These are phyloP conservation scores for Didymella pomorum DNA, from an alignment of 2,329 filamentous ascomycete species.

Conservation along the genomic window DNA sequence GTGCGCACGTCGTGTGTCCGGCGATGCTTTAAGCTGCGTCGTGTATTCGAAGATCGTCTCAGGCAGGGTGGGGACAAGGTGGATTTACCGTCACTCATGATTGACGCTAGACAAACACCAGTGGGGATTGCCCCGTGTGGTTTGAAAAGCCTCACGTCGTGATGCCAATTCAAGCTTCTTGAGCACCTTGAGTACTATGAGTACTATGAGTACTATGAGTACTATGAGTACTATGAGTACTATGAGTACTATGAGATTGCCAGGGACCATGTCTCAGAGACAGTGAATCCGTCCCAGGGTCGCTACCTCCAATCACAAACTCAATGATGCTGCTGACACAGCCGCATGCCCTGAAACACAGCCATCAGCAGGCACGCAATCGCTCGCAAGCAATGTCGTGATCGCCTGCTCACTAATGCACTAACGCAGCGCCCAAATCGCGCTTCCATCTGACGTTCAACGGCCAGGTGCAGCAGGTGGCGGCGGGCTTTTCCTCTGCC, in stretches of 20 bases:
- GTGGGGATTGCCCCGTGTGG: neutral
- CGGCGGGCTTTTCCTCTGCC: neutral
- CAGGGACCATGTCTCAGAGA: neutral
- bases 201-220: no score
- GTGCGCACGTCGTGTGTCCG: neutral
- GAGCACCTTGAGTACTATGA: no score
- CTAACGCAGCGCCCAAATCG: slow-evolving; percentile 2
- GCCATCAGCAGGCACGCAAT: slow-evolving; percentile 19
- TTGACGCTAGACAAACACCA: neutral
- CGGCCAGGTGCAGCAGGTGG: slow-evolving; percentile 6
- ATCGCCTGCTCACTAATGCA: slow-evolving; percentile 26
- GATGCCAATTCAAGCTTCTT: neutral
- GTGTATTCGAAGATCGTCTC: neutral
- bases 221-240: no score
- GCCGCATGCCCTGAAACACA: slow-evolving; percentile 2
- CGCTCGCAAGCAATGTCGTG: slow-evolving; percentile 29
- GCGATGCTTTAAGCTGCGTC: neutral
- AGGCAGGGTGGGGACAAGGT: neutral
- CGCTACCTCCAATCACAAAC: slow-evolving; percentile 17
- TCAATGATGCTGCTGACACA: slow-evolving; percentile 22
- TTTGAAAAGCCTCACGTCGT: neutral
- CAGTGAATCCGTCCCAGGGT: neutral
- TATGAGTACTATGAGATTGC: neutral
- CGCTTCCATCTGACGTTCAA: slow-evolving; percentile 3
- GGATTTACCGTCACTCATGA: neutral